Conservation (phyloP, 352 stramenopile genomes). For the Thalassiosira pacifica region DNA sequence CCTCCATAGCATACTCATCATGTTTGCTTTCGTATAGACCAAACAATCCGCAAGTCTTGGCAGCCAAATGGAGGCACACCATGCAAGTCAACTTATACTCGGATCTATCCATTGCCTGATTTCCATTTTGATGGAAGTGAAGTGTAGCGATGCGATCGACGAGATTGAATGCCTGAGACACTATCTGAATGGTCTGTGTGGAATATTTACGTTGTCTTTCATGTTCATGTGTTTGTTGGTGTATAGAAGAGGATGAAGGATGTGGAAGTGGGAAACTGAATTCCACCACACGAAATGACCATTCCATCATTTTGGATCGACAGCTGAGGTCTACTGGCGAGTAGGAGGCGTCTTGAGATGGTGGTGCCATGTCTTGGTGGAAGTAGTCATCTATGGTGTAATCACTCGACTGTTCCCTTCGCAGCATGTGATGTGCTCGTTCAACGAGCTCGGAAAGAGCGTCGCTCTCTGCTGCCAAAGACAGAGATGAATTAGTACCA, state of each 20-base stretch:
- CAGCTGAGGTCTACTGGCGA: conserved; percentile 23
- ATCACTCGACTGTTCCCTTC: background rate
- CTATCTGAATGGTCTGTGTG: conserved; percentile 16
- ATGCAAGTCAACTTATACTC: conserved; percentile 49
- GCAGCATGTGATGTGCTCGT: conserved; percentile 1
- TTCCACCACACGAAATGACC: conserved; percentile 31
- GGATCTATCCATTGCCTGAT: background rate
- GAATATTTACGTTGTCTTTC: conserved; percentile 14
- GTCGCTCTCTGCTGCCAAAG: background rate
- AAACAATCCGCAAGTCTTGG: conserved; percentile 43
- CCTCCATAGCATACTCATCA: conserved; percentile 2
- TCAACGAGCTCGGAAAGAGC: background rate
- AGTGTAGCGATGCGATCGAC: conserved; percentile 33
- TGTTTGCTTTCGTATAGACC: background rate
- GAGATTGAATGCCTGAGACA: conserved; percentile 30
- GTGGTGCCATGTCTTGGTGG: background rate
- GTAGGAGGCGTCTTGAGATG: background rate
- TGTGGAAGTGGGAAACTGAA: conserved; percentile 36
- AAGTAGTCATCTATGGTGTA: conserved; percentile 14
- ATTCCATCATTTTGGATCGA: conserved; percentile 52
- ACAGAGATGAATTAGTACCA: background rate
- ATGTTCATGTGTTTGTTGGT: background rate
- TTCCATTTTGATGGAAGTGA: background rate
- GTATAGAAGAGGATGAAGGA: conserved; percentile 27
- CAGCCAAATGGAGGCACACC: conserved; percentile 34